Evolutionary conservation across 2,329 filamentous ascomycete species (phyloP), one percentile per base, ranked within the genome.

Genomic region (Paecilomyces formosus): DNA sequence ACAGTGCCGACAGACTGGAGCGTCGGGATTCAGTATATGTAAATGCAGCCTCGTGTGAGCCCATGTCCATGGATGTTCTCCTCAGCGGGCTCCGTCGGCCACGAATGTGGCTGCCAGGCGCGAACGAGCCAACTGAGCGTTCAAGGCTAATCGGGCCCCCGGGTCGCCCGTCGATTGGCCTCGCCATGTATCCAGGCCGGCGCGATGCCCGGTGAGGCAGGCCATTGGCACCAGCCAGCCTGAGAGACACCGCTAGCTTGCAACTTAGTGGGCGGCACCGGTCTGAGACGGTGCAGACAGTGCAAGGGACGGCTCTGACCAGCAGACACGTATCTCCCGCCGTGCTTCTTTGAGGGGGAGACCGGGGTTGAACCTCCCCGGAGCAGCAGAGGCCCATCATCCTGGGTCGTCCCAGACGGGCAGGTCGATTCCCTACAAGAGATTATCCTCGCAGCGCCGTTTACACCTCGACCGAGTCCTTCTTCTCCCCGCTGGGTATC

Each of bases 31-130:
- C 50, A 52, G 50, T 52, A 52, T 52, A 52, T 52, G 50, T 52
- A 52, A 24, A 69, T 61, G 57, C 67, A 65, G 55, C 70, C 73
- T 33, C 66, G 67, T 39, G 68, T 66, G 30, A 72, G 12, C 69
- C 67, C 53, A 68, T 58, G 3, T 62, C 61, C 53, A 65, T 60
- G 8, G 64, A 52, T 28, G 22, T 24, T 50, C 50, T 52, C 50
- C 50, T 52, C 50, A 52, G 50, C 50, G 50, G 50, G 26, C 50
- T 52, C 50, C 50, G 21, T 52, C 50, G 50, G 50, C 50, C 50
- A 28, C 49, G 50, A 52, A 52, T 52, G 50, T 52, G 50, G 50
- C 50, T 52, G 21, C 21, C 21, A 26, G 50, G 21, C 22, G 50
- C 26, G 50, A 52, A 52, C 50, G 22, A 52, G 50, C 50, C 39